These are phyloP conservation scores for Achaetomium macrosporum DNA, from an alignment of 2,329 filamentous ascomycete species.

Conservation along the genomic window DNA sequence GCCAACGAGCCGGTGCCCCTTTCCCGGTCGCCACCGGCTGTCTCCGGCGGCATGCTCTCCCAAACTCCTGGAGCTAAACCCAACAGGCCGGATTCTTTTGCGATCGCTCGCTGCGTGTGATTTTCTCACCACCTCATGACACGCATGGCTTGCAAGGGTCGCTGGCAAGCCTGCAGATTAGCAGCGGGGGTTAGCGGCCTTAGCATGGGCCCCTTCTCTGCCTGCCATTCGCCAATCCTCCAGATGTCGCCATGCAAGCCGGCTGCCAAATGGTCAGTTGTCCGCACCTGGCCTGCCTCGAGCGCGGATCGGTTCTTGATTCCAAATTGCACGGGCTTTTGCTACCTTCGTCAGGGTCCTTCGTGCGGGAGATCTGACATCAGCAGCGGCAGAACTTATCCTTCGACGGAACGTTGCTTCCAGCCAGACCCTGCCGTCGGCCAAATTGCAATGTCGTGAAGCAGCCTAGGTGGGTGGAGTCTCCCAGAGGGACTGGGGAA, in stretches of 20 bases:
- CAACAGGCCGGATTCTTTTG: background rate
- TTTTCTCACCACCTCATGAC: background rate
- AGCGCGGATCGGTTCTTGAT: background rate
- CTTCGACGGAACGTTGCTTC: background rate
- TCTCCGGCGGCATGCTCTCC: background rate
- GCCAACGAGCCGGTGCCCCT: background rate
- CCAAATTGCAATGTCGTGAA: slow-evolving; percentile 15
- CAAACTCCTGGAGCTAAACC: background rate
- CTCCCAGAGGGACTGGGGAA: slow-evolving; percentile 12
- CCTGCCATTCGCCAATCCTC: too few relatives aligned
- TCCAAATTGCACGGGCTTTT: background rate
- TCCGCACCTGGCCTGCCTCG: background rate
- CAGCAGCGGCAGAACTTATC: background rate
- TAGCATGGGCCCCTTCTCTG: background rate
- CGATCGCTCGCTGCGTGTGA: background rate
- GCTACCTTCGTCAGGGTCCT: background rate
- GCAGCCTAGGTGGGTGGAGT: slow-evolving; percentile 18
- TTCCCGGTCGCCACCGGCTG: background rate
- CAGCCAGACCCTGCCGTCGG: background rate
- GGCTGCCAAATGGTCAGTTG: too few relatives aligned
- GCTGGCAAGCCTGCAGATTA: background rate
- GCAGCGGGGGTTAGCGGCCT: background rate
- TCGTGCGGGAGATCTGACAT: too few relatives aligned
- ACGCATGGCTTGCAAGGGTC: background rate
- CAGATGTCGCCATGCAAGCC: too few relatives aligned